These are phyloP conservation scores for Eudorina sp. DNA, from an alignment of 139 green algal species.

Conservation along the genomic window DNA sequence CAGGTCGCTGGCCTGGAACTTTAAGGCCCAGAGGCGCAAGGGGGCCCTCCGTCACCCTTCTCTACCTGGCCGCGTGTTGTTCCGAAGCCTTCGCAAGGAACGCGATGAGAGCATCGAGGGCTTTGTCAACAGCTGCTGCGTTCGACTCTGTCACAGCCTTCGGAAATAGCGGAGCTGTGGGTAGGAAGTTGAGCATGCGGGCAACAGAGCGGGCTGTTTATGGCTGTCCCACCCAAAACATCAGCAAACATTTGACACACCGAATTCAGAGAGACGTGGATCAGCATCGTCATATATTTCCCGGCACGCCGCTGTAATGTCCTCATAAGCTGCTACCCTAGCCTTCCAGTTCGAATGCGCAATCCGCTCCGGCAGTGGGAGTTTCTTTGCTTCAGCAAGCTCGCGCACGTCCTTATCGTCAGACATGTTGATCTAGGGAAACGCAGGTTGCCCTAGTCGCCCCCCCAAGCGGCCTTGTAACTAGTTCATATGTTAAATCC, in stretches of 20 bases:
- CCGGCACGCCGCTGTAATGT: conserved; percentile 73
- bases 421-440: conserved; percentile 34
- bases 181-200: neutral
- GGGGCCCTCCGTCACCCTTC: no score
- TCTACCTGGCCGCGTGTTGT: conserved; percentile 67
- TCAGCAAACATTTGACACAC: conserved; percentile 58
- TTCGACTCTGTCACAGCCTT: conserved; percentile 91
- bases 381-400: conserved; percentile 75
- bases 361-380: conserved; percentile 75
- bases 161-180: conserved; percentile 81
- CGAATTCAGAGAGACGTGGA: conserved; percentile 76
- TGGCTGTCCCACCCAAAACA: no score
- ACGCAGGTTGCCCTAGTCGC: neutral
- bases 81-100: conserved; percentile 76
- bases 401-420: conserved; percentile 45
- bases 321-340: conserved; percentile 82
- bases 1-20: no score
- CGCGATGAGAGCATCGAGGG: conserved; percentile 82
- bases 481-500: neutral
- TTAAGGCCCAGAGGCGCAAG: no score
- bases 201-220: neutral
- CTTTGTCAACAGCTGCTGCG: conserved; percentile 92
- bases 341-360: conserved; percentile 94
- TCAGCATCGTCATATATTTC: conserved; percentile 76
- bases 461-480: neutral